Conservation (phyloP, 2,329 filamentous ascomycete genomes). For the Colletotrichum higginsianum region DNA sequence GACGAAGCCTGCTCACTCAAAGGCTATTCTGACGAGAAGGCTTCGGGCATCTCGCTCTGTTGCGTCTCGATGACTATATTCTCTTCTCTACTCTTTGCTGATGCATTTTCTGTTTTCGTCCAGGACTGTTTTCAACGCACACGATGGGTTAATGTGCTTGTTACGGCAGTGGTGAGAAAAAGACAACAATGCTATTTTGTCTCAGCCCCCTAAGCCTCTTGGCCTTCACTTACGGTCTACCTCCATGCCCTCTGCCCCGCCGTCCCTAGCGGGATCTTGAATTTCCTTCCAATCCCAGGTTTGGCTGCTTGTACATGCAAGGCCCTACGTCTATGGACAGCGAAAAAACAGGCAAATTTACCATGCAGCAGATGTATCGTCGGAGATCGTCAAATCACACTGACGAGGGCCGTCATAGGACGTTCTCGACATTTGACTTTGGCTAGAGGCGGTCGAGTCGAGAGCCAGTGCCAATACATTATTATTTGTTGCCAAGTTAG, state of each 20-base stretch:
- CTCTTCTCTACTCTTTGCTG: neutral
- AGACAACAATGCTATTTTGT: conserved; percentile 23
- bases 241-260: conserved; percentile 31
- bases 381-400: neutral
- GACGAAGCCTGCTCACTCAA: neutral
- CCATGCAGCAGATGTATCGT: conserved; percentile 3
- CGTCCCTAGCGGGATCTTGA: conserved; percentile 18
- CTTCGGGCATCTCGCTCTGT: conserved; percentile 13
- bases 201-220: conserved; percentile 24
- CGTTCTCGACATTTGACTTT: conserved; percentile 20
- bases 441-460: conserved; percentile 16
- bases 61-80: neutral
- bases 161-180: conserved; percentile 6
- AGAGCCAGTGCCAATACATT: conserved; percentile 7
- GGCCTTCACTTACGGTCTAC: conserved; percentile 20
- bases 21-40: neutral
- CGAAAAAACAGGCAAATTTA: conserved; percentile 9
- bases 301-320: neutral
- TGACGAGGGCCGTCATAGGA: neutral
- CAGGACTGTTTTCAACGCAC: neutral
- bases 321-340: conserved; percentile 12
- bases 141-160: neutral
- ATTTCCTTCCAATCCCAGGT: conserved; percentile 6
- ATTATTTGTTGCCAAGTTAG: neutral
- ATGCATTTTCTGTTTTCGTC: conserved; percentile 18